Conservation (phyloP, 352 stramenopile genomes). For the Phytophthora macrochlamydospora region DNA sequence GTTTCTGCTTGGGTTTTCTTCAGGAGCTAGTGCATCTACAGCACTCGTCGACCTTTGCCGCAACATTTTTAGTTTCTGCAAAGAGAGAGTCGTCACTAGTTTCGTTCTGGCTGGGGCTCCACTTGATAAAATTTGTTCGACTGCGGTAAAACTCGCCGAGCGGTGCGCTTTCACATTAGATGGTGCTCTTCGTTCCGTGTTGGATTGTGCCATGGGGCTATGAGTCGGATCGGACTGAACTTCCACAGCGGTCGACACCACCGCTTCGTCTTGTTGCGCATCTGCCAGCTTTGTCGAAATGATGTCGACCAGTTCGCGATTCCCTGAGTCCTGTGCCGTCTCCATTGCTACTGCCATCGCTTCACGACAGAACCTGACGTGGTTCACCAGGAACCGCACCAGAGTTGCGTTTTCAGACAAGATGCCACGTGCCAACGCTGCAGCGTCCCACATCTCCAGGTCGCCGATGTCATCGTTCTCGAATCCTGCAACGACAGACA, state of each 20-base stretch:
- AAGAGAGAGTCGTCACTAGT: too few species aligned
- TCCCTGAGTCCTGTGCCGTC: neutral
- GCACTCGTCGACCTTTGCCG: neutral
- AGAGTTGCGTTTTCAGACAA: slow-evolving; percentile 9
- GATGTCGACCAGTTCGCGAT: neutral
- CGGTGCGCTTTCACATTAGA: slow-evolving; percentile 2
- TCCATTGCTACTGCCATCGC: slow-evolving; percentile 9
- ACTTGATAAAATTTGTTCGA: slow-evolving; percentile 8
- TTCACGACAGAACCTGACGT: slow-evolving; percentile 16
- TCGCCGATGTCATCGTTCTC: slow-evolving; percentile 7
- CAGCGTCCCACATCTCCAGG: slow-evolving; percentile 19
- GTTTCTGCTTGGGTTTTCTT: too few species aligned
- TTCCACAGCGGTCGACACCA: neutral
- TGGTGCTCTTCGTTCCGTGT: too few species aligned
- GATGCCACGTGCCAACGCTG: slow-evolving; percentile 14
- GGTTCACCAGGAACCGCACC: slow-evolving; percentile 23
- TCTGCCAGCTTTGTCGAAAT: slow-evolving; percentile 9
- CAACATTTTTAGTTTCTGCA: neutral
- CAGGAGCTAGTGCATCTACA: neutral
- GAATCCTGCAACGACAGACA: slow-evolving; percentile 19
- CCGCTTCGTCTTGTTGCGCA: neutral
- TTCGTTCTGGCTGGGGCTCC: too few species aligned
- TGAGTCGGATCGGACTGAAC: too few species aligned
- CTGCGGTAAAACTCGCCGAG: neutral
- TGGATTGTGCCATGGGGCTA: too few species aligned